Percentiles rank a stretch among this genome's conserved stretches.
phyloP scores from a whole-genome alignment of 441 rosid genomes.

The Brassica hybrid region DNA sequence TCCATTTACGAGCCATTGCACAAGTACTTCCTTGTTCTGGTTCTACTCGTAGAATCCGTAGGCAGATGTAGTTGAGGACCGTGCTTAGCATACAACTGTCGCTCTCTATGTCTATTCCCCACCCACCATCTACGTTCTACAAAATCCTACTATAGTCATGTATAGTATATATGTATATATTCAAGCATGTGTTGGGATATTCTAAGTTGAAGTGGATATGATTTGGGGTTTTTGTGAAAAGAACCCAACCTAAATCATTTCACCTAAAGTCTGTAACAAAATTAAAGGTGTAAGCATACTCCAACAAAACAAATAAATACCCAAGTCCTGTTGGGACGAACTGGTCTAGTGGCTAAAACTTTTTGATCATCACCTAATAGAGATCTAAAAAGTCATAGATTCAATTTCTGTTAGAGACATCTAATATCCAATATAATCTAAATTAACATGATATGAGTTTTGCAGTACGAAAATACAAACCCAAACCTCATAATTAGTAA shows the following conservation, averaged over 20 bases:
- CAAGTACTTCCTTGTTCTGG: neutral
- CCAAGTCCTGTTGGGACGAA: neutral
- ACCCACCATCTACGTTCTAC: conserved; percentile 5
- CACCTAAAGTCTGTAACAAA: neutral
- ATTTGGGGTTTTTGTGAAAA: neutral
- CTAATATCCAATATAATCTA: neutral
- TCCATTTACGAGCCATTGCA: conserved; percentile 6
- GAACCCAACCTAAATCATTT: neutral
- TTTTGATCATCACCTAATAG: neutral
- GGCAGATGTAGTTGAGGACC: conserved; percentile 9
- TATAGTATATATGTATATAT: neutral
- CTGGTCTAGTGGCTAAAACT: neutral
- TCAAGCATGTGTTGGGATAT: neutral
- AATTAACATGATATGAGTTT: neutral
- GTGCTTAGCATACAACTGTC: conserved; percentile 6
- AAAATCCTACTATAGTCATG: neutral
- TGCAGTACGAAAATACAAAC: neutral
- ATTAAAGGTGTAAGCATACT: neutral
- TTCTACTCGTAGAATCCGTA: neutral
- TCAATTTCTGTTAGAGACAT: neutral
- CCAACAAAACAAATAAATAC: neutral
- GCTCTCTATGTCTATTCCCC: conserved; percentile 1
- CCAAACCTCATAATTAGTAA: no score
- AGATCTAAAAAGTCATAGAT: neutral
- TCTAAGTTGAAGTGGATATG: neutral